Base-by-base conservation (phyloP, 176 grass and related monocot species). In the Lolium perenne region DNA sequence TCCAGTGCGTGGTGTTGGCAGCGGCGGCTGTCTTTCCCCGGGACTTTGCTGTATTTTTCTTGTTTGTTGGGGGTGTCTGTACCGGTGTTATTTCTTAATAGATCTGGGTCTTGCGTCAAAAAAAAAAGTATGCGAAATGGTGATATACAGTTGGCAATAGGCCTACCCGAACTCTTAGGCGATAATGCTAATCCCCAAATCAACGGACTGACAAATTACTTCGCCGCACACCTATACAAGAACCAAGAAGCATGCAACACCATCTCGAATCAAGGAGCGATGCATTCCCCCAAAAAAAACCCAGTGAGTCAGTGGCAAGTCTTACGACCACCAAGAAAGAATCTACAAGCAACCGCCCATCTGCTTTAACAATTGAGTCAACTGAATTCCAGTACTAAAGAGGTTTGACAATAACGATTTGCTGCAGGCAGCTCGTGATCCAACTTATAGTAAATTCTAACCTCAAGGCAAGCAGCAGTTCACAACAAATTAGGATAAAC, bases 261-360 rank as follows among this genome's bases (percentile, higher is more conserved):
- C 7, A 35, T 57, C 47, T 48, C 65, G 1, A 62, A 43, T 73
- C 3, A 80, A 63, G 77, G 21, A 48, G 20, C 41, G 59, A 26
- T 47, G 40, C 57, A 46, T 80, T 80, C 8, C 22, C 49, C 78
- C 8, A 11, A 49, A 79, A 59, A 58, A 6, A 40, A 65, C 41
- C 78, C 15, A 35, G 59, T 10, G 22, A 35, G n/a, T n/a, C 23
- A 48, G 32, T 47, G n/a, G n/a, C n/a, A 80, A 35, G 59, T 2
- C 21, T 48, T 80, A 17, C 78, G 51, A 71, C n/a, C 40, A 71
- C 25, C 43, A 69, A 54, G 64, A 26, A 74, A 47, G 81, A 63
- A 79, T 55, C 49, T 75, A 1, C 46, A 3, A 15, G 79, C 71
- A 45, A 32, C 16, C 20, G 57, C 72, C 72, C 57, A 80, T 22